phyloP scores from a whole-genome alignment of 176 grass and related monocot genomes.

The Melocanna baccifera region DNA sequence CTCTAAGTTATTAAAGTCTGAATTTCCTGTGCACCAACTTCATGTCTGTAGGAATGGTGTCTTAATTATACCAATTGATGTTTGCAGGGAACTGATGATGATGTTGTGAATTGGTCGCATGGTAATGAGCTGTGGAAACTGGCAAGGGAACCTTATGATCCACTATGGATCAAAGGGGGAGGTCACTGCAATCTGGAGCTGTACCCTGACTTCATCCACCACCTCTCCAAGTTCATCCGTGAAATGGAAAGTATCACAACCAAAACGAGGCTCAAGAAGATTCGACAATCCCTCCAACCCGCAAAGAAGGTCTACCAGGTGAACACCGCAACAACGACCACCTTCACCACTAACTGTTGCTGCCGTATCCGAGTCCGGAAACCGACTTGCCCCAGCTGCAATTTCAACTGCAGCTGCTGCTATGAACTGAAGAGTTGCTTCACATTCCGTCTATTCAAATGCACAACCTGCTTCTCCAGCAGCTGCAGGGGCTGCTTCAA shows the following conservation, averaged over 20 bases:
- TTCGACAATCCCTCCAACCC: constrained; percentile 54
- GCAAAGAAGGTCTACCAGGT: constrained; percentile 22
- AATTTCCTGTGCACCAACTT: background rate
- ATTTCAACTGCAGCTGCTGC: constrained; percentile 35
- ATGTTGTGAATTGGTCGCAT: constrained; percentile 91
- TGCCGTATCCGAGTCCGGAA: constrained; percentile 68
- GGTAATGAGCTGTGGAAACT: constrained; percentile 88
- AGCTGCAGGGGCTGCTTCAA: constrained; percentile 30
- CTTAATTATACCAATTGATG: background rate
- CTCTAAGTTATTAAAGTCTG: background rate
- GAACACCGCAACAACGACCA: constrained; percentile 55
- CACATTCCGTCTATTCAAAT: background rate
- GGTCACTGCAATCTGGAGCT: constrained; percentile 99
- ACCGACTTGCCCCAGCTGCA: constrained; percentile 56
- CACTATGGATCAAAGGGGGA: constrained; percentile 96
- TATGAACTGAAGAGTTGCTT: constrained; percentile 16
- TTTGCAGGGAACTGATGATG: constrained; percentile 89
- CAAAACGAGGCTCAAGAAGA: constrained; percentile 71
- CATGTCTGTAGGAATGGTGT: background rate
- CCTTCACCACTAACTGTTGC: constrained; percentile 85
- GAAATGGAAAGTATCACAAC: constrained; percentile 88
- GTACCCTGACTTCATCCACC: constrained; percentile 89
- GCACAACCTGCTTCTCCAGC: constrained; percentile 22
- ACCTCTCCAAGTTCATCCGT: constrained; percentile 77
- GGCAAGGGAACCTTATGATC: constrained; percentile 87